Base-by-base conservation (phyloP, 768 basidiomycete genomes). In the Leccinellum albellum region DNA sequence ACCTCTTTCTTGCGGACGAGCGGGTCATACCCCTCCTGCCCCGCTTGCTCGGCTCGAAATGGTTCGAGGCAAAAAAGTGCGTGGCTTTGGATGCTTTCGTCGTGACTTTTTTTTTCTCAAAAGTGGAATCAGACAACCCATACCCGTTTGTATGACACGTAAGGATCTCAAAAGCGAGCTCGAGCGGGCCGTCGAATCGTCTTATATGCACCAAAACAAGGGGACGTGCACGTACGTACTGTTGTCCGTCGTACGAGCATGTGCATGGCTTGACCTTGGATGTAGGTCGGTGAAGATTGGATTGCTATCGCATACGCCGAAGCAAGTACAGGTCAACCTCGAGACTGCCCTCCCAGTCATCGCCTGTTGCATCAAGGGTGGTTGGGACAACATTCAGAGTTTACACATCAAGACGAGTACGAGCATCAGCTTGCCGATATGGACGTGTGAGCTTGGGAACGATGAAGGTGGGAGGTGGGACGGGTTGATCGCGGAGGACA, bases 61-160 rank as follows among this genome's bases (percentile, higher is more conserved):
- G 92, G 83, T 94, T 98, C 64, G 83, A 91, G 29, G 92, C 94
- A 1, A 98, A 98, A 76, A 98, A 98, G 94, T 97, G 64, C 61
- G 90, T 67, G 26, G 48, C 0, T n/a, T n/a, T n/a, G n/a, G n/a
- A n/a, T n/a, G n/a, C n/a, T 26, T 46, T 17, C n/a, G 3, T n/a
- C 3, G 14, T 15, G 20, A 6, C n/a, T 14, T 48, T 26, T 6
- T 15, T 29, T 24, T 45, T 44, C 10, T 23, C 23, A 1, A 10
- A 28, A 48, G 3, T 15, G 17, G 6, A 23, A 17, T 13, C 3
- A 49, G 95, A 75, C 92, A 96, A 72, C 97, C 97, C 1, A 91
- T 98, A 31, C 94, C 97, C 1, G 96, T 98, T n/a, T 87, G 84
- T 61, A 71, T 99, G 52, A 86, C 82, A 12, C 84, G 88, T 23